Percentiles rank a stretch among this genome's conserved stretches.
Evolutionary conservation across 768 basidiomycete species (phyloP).

Genomic region (Galerina marginata): DNA sequence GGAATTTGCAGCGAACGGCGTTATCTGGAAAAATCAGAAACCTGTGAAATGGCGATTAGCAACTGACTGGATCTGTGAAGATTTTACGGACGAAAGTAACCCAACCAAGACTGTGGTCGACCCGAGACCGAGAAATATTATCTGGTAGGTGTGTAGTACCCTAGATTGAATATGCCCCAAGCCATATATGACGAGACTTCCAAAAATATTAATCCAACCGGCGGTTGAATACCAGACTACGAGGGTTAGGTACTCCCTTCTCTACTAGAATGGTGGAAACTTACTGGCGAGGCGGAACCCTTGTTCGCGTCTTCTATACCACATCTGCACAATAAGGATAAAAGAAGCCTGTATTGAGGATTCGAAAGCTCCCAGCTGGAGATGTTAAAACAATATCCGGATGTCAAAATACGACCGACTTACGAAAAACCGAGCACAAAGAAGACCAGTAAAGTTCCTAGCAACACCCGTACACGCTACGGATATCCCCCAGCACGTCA

Average conservation of each 20-base stretch:
- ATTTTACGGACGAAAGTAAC: conserved; percentile 24
- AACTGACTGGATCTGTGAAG: not conserved
- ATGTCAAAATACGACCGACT: conserved; percentile 9
- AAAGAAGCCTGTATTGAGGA: conserved; percentile 36
- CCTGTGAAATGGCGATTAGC: conserved; percentile 14
- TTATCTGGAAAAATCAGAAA: conserved; percentile 40
- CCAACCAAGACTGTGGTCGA: conserved; percentile 32
- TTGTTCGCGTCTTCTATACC: conserved; percentile 42
- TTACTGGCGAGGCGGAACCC: conserved; percentile 37
- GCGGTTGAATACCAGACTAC: conserved; percentile 37
- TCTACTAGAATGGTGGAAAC: not conserved
- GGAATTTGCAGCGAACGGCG: conserved; percentile 35
- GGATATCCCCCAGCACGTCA: conserved; percentile 39
- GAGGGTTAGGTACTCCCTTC: not conserved
- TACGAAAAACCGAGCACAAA: conserved; percentile 38
- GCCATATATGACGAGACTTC: conserved; percentile 41
- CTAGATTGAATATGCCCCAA: conserved; percentile 36
- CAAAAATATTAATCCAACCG: conserved; percentile 40
- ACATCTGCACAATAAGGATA: conserved; percentile 38
- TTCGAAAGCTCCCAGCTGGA: conserved; percentile 40
- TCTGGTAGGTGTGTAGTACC: conserved; percentile 32
- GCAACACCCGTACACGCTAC: conserved; percentile 37
- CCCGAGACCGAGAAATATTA: conserved; percentile 36
- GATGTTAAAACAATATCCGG: not conserved
- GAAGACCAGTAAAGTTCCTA: conserved; percentile 33